These are phyloP conservation scores for Penicillium italicum DNA, from an alignment of 2,329 filamentous ascomycete species.

Conservation along the genomic window DNA sequence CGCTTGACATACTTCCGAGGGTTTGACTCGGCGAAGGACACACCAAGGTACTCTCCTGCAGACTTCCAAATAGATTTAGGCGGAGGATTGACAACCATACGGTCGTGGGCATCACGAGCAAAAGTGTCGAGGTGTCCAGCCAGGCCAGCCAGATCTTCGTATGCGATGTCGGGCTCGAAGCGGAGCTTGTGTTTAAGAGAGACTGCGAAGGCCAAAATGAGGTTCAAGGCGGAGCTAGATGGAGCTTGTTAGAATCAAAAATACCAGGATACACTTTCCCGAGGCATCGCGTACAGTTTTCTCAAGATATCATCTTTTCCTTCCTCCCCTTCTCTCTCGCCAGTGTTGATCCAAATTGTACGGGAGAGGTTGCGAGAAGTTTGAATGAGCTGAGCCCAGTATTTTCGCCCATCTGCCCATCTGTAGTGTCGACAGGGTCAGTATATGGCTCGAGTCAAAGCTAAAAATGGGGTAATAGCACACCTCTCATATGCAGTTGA, in stretches of 20 bases:
- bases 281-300: constrained; percentile 52
- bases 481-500: constrained; percentile 72
- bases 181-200: constrained; percentile 77
- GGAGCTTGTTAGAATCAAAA: constrained; percentile 8
- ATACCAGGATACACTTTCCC: not conserved
- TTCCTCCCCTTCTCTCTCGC: constrained; percentile 55
- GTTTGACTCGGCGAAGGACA: constrained; percentile 74
- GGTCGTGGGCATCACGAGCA: constrained; percentile 57
- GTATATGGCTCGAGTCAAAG: not conserved
- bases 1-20: constrained; percentile 74
- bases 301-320: constrained; percentile 65
- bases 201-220: constrained; percentile 73
- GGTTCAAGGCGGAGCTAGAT: constrained; percentile 62
- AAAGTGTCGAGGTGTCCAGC: constrained; percentile 73
- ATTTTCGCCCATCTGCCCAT: constrained; percentile 62
- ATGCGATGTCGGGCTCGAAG: constrained; percentile 76
- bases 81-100: constrained; percentile 31
- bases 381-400: constrained; percentile 57
- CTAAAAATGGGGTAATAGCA: not conserved
- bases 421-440: constrained; percentile 14
- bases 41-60: constrained; percentile 68
- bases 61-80: constrained; percentile 58
- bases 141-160: constrained; percentile 67
- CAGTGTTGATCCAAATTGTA: constrained; percentile 75
- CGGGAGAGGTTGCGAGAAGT: constrained; percentile 59